Conservation (phyloP, 2,329 filamentous ascomycete species). For the Monosporascus sp. region DNA sequence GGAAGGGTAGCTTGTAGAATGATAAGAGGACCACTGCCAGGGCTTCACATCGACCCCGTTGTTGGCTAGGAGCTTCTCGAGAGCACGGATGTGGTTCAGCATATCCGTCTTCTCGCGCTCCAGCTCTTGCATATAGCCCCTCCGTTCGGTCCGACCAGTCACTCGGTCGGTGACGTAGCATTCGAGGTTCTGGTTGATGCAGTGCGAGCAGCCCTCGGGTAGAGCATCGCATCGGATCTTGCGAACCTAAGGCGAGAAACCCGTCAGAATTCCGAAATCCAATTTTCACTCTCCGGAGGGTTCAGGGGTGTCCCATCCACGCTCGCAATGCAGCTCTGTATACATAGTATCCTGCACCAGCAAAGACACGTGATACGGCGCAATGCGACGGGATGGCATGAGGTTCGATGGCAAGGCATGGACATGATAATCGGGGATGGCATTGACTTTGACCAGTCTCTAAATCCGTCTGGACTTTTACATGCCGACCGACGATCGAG, state of each 20-base stretch:
- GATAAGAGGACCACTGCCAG: constrained; percentile 33
- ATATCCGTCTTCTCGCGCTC: constrained; percentile 68
- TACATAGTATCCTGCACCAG: too few species aligned
- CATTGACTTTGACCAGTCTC: too few species aligned
- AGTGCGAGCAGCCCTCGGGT: constrained; percentile 77
- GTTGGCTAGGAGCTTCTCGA: constrained; percentile 61
- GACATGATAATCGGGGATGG: too few species aligned
- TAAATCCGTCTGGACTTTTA: too few species aligned
- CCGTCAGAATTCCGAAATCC: neutral
- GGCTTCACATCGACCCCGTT: constrained; percentile 57
- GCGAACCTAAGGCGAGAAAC: constrained; percentile 47
- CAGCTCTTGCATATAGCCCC: constrained; percentile 72
- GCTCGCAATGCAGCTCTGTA: too few species aligned
- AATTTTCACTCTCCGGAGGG: too few species aligned
- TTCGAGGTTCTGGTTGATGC: constrained; percentile 67
- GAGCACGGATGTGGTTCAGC: constrained; percentile 59
- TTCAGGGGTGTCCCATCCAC: too few species aligned
- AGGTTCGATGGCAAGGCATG: too few species aligned
- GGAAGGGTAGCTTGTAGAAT: constrained; percentile 18
- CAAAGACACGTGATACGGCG: too few species aligned
- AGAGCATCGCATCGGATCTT: constrained; percentile 85
- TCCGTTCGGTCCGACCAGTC: constrained; percentile 71
- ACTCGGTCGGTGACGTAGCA: constrained; percentile 86
- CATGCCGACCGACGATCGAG: neutral
- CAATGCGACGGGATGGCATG: too few species aligned